Conservation (phyloP, 192 early-diverging fungal genomes). For the Gonapodya sp. region DNA sequence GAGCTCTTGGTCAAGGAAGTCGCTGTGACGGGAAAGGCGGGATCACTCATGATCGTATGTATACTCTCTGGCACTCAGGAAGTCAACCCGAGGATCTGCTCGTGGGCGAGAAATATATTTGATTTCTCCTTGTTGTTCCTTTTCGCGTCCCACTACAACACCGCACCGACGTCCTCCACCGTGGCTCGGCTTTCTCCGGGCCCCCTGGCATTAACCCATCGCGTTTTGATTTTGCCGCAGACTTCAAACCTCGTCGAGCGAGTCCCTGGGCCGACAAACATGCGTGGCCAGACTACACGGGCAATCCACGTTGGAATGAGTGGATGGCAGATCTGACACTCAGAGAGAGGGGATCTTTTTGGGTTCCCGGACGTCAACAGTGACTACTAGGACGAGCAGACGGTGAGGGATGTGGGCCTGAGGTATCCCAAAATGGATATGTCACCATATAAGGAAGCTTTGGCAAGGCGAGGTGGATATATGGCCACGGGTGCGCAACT, state of each 20-base stretch:
- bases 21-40: conserved; percentile 9
- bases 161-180: conserved; percentile 10
- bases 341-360: background rate
- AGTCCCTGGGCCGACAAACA: conserved; percentile 8
- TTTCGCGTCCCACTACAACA: no score
- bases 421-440: conserved; percentile 7
- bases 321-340: background rate
- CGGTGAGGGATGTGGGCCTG: background rate
- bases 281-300: conserved; percentile 9
- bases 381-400: conserved; percentile 8
- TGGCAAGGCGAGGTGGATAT: no score
- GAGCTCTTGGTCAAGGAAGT: conserved; percentile 3
- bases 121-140: no score
- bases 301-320: background rate
- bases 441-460: background rate
- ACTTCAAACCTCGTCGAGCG: conserved; percentile 5
- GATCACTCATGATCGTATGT: conserved; percentile 3
- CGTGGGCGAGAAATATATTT: no score
- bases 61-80: no score
- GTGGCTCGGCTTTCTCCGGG: background rate
- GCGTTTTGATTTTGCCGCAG: background rate
- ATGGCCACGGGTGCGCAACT: no score
- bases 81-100: no score
- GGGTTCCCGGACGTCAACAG: conserved; percentile 5
- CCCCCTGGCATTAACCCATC: background rate